Evolutionary conservation across 176 grass and related monocot genomes (phyloP), one percentile per base, ranked within the genome.

Genomic region (Rhynchospora breviuscula): DNA sequence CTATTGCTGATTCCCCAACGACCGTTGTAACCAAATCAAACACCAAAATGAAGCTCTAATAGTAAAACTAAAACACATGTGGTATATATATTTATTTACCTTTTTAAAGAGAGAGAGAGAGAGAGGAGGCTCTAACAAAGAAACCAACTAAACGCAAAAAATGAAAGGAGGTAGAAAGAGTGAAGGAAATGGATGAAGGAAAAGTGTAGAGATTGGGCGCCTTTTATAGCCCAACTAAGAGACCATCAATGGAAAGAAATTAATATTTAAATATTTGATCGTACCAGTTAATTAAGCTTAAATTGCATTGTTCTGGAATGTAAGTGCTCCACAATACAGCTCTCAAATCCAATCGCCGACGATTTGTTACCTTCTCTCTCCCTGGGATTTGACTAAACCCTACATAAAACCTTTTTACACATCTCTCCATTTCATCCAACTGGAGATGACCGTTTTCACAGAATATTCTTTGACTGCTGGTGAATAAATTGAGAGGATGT

Each of bases 151-250:
- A 67, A 82, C 62, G 62, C 80, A 82, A 68, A 63, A 67, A 66
- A 67, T 25, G 57, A 46, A 82, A n/a, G 58, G 58, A 19, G 23
- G 2, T 46, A 67, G 45, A 82, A 31, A 82, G 60, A 44, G 43
- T 18, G 51, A 82, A 66, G 3, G 0, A 66, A 67, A 40, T 66
- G 80, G 62, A 82, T 82, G 80, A 82, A n/a, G 21, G 63, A 53
- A 82, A 40, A 66, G 59, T 5, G 62, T 54, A 53, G 62, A 67
- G 80, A 82, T 53, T 53, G 1, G 47, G 40, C 19, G 1, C 80
- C 45, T 82, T 82, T 82, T 82, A 82, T 82, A 82, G 33, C 80
- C 65, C 59, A 67, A 53, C 44, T 10, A 15, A 54, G 44, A 47
- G 59, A 8, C 35, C 6, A 29, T 66, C 7, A 19, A 25, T 11